These are phyloP conservation scores for Pelargonium australe DNA, from an alignment of 441 rosid species.

Conservation along the genomic window DNA sequence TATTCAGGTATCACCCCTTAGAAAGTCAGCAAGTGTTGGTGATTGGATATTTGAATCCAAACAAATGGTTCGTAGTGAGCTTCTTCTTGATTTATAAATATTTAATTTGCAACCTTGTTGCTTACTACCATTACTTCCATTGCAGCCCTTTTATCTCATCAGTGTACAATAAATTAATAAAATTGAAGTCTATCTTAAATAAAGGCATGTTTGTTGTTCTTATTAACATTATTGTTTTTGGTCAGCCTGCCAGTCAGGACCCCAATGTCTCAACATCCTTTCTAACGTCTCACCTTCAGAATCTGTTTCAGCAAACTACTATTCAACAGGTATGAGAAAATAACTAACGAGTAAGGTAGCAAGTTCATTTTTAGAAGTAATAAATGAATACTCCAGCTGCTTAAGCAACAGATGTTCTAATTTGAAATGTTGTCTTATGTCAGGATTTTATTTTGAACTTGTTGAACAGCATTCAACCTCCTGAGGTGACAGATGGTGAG, in stretches of 20 bases:
- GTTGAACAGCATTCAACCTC: constrained; percentile 55
- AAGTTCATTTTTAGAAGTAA: background rate
- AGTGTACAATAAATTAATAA: background rate
- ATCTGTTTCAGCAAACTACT: constrained; percentile 79
- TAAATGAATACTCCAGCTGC: background rate
- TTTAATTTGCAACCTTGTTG: background rate
- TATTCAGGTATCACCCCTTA: constrained; percentile 62
- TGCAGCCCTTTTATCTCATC: background rate
- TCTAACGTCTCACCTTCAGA: constrained; percentile 79
- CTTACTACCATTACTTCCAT: background rate
- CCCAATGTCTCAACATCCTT: constrained; percentile 35
- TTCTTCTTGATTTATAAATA: constrained; percentile 5
- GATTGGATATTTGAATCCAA: constrained; percentile 76
- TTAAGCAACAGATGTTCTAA: constrained; percentile 2
- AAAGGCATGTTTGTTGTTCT: background rate
- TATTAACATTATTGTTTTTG: constrained; percentile 5
- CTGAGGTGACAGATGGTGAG: constrained; percentile 65
- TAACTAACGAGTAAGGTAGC: constrained; percentile 1
- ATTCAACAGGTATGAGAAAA: constrained; percentile 65
- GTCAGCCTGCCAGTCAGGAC: constrained; percentile 53
- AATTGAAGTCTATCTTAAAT: background rate
- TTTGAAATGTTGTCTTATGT: constrained; percentile 19
- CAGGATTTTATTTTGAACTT: constrained; percentile 75
- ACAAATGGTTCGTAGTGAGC: constrained; percentile 42
- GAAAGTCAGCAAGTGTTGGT: constrained; percentile 95